phyloP scores from a whole-genome alignment of 1,284 basidiomycete species.

The Acaromyces ingoldii region DNA sequence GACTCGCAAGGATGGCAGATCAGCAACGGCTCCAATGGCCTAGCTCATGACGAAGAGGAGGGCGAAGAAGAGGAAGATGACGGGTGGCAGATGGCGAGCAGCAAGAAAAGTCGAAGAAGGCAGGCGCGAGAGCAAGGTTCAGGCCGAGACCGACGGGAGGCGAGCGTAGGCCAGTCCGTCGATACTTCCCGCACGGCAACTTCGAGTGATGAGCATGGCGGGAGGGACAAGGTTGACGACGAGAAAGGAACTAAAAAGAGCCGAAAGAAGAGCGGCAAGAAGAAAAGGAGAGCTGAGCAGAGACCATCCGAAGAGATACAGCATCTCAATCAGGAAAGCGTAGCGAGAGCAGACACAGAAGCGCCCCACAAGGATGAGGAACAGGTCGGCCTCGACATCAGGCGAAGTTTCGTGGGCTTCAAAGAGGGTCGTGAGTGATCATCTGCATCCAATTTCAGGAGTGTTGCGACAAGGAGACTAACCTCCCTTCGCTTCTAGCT shows the following conservation, averaged over 20 bases:
- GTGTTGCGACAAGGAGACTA: too few relatives aligned
- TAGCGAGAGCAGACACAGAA: background rate
- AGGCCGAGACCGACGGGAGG: background rate
- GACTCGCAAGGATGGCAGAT: background rate
- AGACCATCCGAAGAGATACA: too few relatives aligned
- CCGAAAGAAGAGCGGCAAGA: background rate
- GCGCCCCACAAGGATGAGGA: constrained; percentile 27
- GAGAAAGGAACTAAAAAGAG: background rate
- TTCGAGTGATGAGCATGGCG: background rate
- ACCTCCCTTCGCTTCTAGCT: constrained; percentile 11
- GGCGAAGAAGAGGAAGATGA: constrained; percentile 1
- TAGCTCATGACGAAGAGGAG: constrained; percentile 1
- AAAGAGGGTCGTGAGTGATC: constrained; percentile 7
- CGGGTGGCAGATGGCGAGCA: background rate
- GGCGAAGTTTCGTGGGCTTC: constrained; percentile 36
- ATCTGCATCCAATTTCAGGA: too few relatives aligned
- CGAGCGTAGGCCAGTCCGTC: background rate
- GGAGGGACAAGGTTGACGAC: background rate
- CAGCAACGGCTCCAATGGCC: background rate
- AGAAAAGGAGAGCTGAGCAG: background rate
- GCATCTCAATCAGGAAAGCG: background rate
- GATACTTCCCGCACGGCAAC: background rate
- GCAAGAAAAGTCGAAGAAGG: constrained; percentile 1
- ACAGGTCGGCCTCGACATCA: constrained; percentile 44
- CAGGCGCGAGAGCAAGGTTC: background rate